These are phyloP conservation scores for Hansenula anomala DNA, from an alignment of 1,139 yeast genomes.

Conservation along the genomic window DNA sequence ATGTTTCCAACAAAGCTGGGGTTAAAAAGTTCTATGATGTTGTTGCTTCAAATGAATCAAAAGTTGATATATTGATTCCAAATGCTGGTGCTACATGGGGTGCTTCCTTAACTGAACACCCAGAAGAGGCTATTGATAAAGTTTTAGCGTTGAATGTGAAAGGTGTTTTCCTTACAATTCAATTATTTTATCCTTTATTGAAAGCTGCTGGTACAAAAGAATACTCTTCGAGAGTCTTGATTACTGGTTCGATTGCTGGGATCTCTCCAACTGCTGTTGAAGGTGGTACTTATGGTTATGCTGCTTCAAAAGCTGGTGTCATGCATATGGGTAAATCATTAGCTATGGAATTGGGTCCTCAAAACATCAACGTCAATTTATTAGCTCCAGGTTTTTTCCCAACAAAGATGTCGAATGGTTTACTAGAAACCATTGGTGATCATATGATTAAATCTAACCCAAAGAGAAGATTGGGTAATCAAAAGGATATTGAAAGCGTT, in stretches of 20 bases:
- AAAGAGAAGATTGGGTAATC: conserved; percentile 56
- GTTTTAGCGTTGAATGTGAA: conserved; percentile 61
- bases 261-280: conserved; percentile 41
- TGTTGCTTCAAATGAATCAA: conserved; percentile 34
- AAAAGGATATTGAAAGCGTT: conserved; percentile 57
- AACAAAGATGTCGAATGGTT: conserved; percentile 69
- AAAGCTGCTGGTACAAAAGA: conserved; percentile 47
- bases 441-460: conserved; percentile 50
- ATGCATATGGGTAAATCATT: conserved; percentile 63
- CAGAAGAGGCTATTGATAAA: conserved; percentile 58
- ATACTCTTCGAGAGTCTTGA: conserved; percentile 63
- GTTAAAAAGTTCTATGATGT: conserved; percentile 41
- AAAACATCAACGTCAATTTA: conserved; percentile 60
- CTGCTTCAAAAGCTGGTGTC: conserved; percentile 76
- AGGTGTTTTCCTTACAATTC: conserved; percentile 69
- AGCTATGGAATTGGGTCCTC: conserved; percentile 62
- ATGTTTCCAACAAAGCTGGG: conserved; percentile 50
- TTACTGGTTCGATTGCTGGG: conserved; percentile 62
- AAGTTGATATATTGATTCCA: conserved; percentile 63
- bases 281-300: conserved; percentile 59
- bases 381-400: conserved; percentile 82
- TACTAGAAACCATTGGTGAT: conserved; percentile 51
- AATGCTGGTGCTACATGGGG: conserved; percentile 88
- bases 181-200: conserved; percentile 55
- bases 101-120: conserved; percentile 53